Evolutionary conservation across 495 filamentous ascomycete genomes (phyloP), one percentile per base, ranked within the genome.

Genomic region (Aspergillus sclerotiicarbonarius): DNA sequence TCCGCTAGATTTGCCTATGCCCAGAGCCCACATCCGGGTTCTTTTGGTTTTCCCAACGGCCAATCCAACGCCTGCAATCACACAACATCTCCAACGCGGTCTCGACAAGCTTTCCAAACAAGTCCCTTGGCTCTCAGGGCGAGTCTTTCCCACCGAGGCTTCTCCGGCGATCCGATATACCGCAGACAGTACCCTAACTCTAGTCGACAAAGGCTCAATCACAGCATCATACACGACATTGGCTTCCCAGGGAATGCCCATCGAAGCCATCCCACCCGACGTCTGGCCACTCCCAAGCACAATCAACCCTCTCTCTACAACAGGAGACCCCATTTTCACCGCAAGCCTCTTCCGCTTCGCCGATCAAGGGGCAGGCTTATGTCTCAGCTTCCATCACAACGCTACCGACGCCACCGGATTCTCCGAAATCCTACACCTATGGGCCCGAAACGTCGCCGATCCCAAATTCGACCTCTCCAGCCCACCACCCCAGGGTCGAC

Each of bases 1-100:
- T n/a, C 54, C 49, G 25, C 47, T 61, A 25, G 59, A 61, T 43
- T n/a, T 49, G 48, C 0, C 16, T 4, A 61, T 61, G 53, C 54
- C 54, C 8, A 51, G 46, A 6, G 51, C 51, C 20, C 55, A 60
- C 46, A 60, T 60, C 7, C 30, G 32, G 46, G 58, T 55, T 46
- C 52, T 60, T 25, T 21, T 60, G 9, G 46, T 55, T 16, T 60
- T 60, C 44, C 20, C 30, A 44, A 8, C 4, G 5, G n/a, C 58
- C 31, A 44, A 4, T 0, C 31, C 51, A 32, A 44, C 20, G 0
- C 2, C 8, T 31, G 0, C 3, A 29, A 33, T 48, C 58, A 50
- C 30, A 5, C 45, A 54, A 35, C 8, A 8, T n/a, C 58, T 60
- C 19, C 58, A 60, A 25, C 6, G 8, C n/a, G 52, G 58, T 45